Percentiles rank a stretch among this genome's conserved stretches.
Evolutionary conservation across 352 stramenopile species (phyloP).

Genomic region (Phytopythium helicoides): DNA sequence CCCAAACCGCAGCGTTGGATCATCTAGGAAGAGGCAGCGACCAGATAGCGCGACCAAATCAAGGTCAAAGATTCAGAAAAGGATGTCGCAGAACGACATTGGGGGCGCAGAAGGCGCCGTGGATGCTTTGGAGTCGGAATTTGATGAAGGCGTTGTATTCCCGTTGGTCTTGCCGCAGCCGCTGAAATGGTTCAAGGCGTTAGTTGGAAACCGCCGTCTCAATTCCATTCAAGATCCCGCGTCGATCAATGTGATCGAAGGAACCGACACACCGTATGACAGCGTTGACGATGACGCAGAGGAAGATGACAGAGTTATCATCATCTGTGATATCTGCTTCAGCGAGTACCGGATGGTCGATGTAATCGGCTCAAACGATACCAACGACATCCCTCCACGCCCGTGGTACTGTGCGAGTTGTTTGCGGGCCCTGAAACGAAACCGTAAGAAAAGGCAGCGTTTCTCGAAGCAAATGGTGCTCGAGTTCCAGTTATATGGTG

Average conservation of each 20-base stretch:
- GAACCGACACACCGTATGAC: slow-evolving; percentile 20
- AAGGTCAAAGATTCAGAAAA: slow-evolving; percentile 5
- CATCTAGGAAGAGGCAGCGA: slow-evolving; percentile 28
- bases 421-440: slow-evolving; percentile 65
- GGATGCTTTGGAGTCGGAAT: neutral
- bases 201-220: neutral
- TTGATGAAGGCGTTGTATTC: neutral
- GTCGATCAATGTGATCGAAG: neutral
- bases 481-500: slow-evolving; percentile 79
- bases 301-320: slow-evolving; percentile 34
- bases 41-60: slow-evolving; percentile 10
- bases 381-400: slow-evolving; percentile 36
- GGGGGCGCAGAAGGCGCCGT: neutral
- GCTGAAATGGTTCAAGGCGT: slow-evolving; percentile 13
- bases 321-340: slow-evolving; percentile 80
- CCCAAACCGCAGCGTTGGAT: no score
- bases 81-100: neutral
- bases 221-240: neutral
- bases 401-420: slow-evolving; percentile 77
- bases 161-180: slow-evolving; percentile 23
- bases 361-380: slow-evolving; percentile 38
- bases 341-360: slow-evolving; percentile 72
- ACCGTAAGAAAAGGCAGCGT: slow-evolving; percentile 72
- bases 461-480: slow-evolving; percentile 86
- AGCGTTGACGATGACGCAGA: slow-evolving; percentile 46